Percentiles rank a stretch among this genome's conserved stretches.
Conservation (phyloP, 192 early-diverging fungal genomes). For the Lobosporangium transversale region DNA sequence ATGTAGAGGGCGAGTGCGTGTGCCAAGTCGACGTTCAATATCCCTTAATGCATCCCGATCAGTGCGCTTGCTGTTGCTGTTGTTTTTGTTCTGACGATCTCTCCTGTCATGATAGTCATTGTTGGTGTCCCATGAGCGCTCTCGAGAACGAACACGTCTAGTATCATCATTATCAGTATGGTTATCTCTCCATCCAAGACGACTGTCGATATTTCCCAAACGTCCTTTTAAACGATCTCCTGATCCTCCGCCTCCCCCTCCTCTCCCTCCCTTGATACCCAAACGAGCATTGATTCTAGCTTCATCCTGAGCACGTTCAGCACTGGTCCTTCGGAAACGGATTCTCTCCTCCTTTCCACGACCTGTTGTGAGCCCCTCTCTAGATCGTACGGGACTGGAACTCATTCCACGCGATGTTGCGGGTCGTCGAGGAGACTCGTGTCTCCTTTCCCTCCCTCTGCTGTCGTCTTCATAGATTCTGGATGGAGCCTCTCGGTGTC, state of each 20-base stretch:
- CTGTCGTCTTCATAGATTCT: conserved; percentile 30
- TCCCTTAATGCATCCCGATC: conserved; percentile 12
- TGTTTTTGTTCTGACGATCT: conserved; percentile 2
- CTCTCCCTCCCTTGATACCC: conserved; percentile 2
- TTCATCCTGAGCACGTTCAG: conserved; percentile 24
- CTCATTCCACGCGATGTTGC: conserved; percentile 23
- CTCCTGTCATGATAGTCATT: conserved; percentile 33
- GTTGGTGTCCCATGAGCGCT: conserved; percentile 26
- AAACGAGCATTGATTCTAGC: conserved; percentile 32
- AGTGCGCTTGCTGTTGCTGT: not conserved
- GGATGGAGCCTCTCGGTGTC: conserved; percentile 35
- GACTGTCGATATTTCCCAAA: conserved; percentile 5
- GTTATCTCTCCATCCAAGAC: conserved; percentile 32
- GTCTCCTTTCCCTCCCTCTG: not conserved
- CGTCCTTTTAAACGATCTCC: conserved; percentile 2
- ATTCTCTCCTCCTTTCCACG: conserved; percentile 14
- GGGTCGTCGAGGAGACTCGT: not conserved
- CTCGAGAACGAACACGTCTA: conserved; percentile 3
- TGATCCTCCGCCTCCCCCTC: not conserved
- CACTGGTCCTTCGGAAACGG: conserved; percentile 32
- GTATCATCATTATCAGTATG: conserved; percentile 4
- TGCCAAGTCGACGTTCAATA: conserved; percentile 24
- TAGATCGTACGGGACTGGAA: conserved; percentile 23
- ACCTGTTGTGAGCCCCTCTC: conserved; percentile 11
- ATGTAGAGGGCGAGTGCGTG: conserved; percentile 2